Base-by-base conservation (phyloP, 108 stramenopile species). In the Parietichytrium sp. region DNA sequence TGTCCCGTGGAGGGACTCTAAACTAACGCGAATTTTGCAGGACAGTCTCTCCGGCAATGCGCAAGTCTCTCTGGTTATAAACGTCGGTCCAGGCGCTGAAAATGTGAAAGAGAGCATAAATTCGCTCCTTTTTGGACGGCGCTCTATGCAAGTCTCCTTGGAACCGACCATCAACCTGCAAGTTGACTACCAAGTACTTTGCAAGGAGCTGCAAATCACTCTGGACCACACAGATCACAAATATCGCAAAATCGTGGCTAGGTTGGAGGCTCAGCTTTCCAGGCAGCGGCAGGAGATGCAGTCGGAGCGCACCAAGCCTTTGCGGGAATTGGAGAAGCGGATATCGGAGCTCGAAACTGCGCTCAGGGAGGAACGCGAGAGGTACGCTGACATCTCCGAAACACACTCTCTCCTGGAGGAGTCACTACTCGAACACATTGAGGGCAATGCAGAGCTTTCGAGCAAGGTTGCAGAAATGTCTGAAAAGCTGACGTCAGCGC, bases 1-100 rank as follows among this genome's bases (percentile, higher is more conserved):
- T 52, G 29, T 86, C 12, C 85, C 85, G 4, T 86, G 47, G 49
- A 29, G 85, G 3, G 82, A 86, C 33, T 81, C 80, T 38, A 86
- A 86, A 61, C 81, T 86, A 0, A 86, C 85, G 33, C 25, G 82
- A 23, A 26, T 86, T 47, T 55, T 86, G 3, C 78, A 79, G 15
- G 82, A 81, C 23, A 54, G 55, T 48, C 61, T 86, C n/a, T 82
- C 82, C 12, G 85, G 85, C 20, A 55, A 10, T 23, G 85, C 85
- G 25, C 18, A 29, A 0, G 83, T 82, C 10, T 78, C 79, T 47
- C 52, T 86, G 4, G 78, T 86, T 15, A 82, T 82, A 20, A 83
- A 79, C 25, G 30, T 86, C 4, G 82, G 82, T 12, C 85, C 85
- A 7, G 51, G 18, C 0, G 47, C 47, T n/a, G 33, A 12, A 3